A percentile compares a stretch with the other conserved stretches of the same genome.
phyloP scores from a whole-genome alignment of 176 grass and related monocot genomes.

The Oryza brachyantha region DNA sequence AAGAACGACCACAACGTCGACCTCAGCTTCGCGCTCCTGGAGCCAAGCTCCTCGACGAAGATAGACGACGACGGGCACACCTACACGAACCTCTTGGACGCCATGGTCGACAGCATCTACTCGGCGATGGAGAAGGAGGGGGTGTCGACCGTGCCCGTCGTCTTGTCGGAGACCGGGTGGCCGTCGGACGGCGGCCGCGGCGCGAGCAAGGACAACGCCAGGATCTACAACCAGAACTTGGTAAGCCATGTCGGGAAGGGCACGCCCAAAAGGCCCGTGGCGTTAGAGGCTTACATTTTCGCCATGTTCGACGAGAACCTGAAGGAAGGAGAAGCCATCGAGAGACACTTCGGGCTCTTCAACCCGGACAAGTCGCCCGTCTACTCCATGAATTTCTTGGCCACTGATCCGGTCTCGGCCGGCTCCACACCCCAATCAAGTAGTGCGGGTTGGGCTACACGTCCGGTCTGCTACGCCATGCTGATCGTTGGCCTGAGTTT shows the following conservation, averaged over 20 bases:
- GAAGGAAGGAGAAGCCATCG: constrained; percentile 30
- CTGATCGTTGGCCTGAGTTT: too few species aligned
- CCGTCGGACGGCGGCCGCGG: constrained; percentile 49
- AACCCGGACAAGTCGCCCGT: constrained; percentile 40
- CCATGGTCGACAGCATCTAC: constrained; percentile 40
- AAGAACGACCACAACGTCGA: constrained; percentile 11
- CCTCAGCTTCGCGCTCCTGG: constrained; percentile 44
- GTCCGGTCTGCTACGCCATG: too few species aligned
- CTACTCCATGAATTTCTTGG: constrained; percentile 13
- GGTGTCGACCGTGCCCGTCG: constrained; percentile 11
- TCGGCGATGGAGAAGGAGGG: constrained; percentile 57
- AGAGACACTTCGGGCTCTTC: constrained; percentile 54
- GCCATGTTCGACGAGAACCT: constrained; percentile 73
- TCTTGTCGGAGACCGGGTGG: constrained; percentile 68
- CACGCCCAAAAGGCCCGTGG: constrained; percentile 38
- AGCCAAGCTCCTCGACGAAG: constrained; percentile 25
- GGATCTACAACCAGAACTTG: constrained; percentile 62
- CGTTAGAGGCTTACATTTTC: constrained; percentile 50
- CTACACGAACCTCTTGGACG: constrained; percentile 65
- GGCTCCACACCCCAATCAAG: too few species aligned
- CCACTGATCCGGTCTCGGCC: too few species aligned
- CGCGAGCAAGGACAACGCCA: constrained; percentile 35
- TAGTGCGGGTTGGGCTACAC: too few species aligned
- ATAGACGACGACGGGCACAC: constrained; percentile 27
- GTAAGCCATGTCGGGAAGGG: constrained; percentile 39